Evolutionary conservation across 2,329 filamentous ascomycete genomes (phyloP), one percentile per base, ranked within the genome.

Genomic region (Talaromyces sp.): DNA sequence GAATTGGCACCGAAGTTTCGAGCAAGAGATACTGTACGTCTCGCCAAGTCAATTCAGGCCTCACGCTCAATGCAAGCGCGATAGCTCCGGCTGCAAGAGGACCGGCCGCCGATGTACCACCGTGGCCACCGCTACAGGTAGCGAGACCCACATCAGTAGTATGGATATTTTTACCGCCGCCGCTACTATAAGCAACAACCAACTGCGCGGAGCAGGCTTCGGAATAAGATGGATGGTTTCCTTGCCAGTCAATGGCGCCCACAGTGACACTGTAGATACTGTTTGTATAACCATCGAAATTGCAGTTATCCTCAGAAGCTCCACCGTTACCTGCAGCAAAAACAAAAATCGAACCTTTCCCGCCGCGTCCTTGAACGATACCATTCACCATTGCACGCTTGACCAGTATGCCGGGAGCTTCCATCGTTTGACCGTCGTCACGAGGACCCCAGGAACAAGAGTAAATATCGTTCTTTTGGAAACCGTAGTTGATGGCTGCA

Each of bases 251-350:
- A 68, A 99, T 90, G 39, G 94, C 94, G 43, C 95, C 95, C 19
- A 99, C 93, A 0, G 93, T 97, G 71, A 99, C 95, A 76, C 93
- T 97, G 84, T 98, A 99, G 72, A 99, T 99, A 75, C 93, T 97
- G 82, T 99, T 99, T 66, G 95, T 99, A 79, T 99, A 99, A 45
- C 95, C 95, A 75, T 99, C 95, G 76, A 99, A 99, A 77, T 99
- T 99, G 85, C 95, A 99, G 79, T 99, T 98, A 77, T 99, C 95
- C 56, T 91, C 93, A 69, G 83, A 87, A 3, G 84, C 83, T 10
- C 94, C 96, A 65, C 95, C 95, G 74, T 99, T 99, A 66, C 95
- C 95, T 69, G 94, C 93, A 50, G 95, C 95, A 78, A 99, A 99
- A 63, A 99, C 95, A 73, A 93, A 99, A 69, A 99, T 91, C 33